Base-by-base conservation (phyloP, 495 filamentous ascomycete genomes). In the Neurospora pannonica region DNA sequence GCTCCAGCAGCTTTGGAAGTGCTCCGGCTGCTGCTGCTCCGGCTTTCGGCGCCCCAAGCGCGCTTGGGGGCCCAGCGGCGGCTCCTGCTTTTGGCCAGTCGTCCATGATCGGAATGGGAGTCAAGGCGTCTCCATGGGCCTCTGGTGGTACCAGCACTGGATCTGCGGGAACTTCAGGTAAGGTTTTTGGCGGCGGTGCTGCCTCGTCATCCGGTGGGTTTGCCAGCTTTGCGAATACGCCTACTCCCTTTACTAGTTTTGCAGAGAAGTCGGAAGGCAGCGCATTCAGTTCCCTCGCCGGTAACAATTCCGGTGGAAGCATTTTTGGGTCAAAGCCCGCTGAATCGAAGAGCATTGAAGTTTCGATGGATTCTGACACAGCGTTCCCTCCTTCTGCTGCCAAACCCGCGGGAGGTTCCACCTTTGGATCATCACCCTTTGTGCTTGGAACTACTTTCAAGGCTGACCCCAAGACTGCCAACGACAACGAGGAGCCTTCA, bases 401-500 rank as follows among this genome's bases (percentile, higher is more conserved):
- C 21, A 81, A 80, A 69, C 71, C 70, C 2, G 74, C 72, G 19
- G 82, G 21, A 60, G 48, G 87, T 74, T 84, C 84, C 38, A 79
- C 84, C 48, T 91, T 94, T 79, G 89, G 90, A 19, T 79, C 85
- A 40, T 83, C 84, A 71, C 86, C 87, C 0, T 97, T 98, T 79
- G 89, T 89, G 34, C 86, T 98, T 28, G 90, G 88, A 3, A 92
- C 91, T 60, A 92, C 89, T 17, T 98, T 98, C 83, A 94, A 96
- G 80, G 86, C 86, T 38, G 95, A 97, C 78, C 87, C 87, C 10
- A 70, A 76, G 24, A 84, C 86, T 71, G 88, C 88, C 34, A 88
- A 87, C 70, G 89, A 92, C 75, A 90, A 91, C 75, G 82, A 81
- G 24, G 85, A 89, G 11, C 87, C 88, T 43, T 81, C 87, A 24